Evolutionary conservation across 805 yeast genomes (phyloP), one percentile per base, ranked within the genome.

Genomic region (Candida maltosa): DNA sequence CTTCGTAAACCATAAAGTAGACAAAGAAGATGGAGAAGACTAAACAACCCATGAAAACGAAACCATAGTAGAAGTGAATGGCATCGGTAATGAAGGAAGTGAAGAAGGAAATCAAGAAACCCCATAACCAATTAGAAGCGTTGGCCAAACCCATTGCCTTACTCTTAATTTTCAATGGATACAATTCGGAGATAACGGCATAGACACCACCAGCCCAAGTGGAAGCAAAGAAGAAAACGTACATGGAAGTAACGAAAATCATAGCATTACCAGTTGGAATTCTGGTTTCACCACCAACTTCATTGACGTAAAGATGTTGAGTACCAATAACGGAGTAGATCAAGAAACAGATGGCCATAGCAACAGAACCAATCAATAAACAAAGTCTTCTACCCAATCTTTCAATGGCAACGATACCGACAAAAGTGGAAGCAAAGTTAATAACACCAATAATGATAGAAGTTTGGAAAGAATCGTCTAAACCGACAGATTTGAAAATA

Each of bases 181-280:
- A 82, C 31, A 79, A 61, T 58, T 82, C 88, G 27, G 84, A 75
- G 18, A 80, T 76, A 42, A 81, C 69, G 37, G 76, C 77, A 60
- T 70, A 81, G 24, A 78, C 76, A 44, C 78, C 76, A 40, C 87
- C 85, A 26, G 86, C 87, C 80, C 85, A 78, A 10, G 87, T 76
- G 18, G 77, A 69, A 4, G 87, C 87, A 54, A 82, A 82, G 59
- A 70, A 76, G 58, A 76, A 65, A 39, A 82, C 75, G 62, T 70
- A 82, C 35, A 79, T 51, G 60, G 84, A 78, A 6, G 87, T 70
- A 35, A 81, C 65, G 49, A 71, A 70, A 50, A 82, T 78, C 83
- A 81, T 75, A 7, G 70, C 75, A 42, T 64, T 51, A 53, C 85
- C 84, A 35, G 78, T 74, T 42, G 78, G 70, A 44, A 66, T 68